Evolutionary conservation across 768 basidiomycete species (phyloP).

Genomic region (Rickenella mellea): DNA sequence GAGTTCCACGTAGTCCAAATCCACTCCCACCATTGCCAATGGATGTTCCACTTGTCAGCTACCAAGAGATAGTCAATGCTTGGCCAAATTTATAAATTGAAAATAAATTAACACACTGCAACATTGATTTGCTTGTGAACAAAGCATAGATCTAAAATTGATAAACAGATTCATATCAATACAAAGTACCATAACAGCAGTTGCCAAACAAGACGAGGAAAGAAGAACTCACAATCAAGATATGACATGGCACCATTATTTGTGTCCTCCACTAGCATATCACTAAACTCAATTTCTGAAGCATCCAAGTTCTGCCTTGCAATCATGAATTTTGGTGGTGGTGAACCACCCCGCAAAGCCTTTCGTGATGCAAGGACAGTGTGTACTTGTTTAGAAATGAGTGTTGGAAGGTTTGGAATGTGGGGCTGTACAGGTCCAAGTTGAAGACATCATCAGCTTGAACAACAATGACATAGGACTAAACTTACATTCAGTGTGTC

Average conservation of each 20-base stretch:
- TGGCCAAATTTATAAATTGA: background rate
- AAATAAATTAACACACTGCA: conserved; percentile 17
- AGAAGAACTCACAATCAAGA: conserved; percentile 60
- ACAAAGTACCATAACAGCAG: background rate
- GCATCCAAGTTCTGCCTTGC: conserved; percentile 92
- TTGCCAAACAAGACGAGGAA: background rate
- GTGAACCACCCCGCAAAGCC: conserved; percentile 39
- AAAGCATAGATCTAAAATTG: conserved; percentile 22
- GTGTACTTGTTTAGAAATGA: conserved; percentile 73
- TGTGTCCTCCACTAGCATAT: conserved; percentile 94
- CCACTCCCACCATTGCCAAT: background rate
- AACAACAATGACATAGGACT: background rate
- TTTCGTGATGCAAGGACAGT: conserved; percentile 73
- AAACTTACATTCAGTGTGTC: conserved; percentile 58
- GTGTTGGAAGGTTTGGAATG: conserved; percentile 63
- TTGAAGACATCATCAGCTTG: background rate
- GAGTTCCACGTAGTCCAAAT: background rate
- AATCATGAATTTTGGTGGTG: conserved; percentile 53
- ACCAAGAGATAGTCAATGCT: background rate
- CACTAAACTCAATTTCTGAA: conserved; percentile 89
- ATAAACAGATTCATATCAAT: background rate
- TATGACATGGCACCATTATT: conserved; percentile 95
- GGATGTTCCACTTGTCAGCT: background rate
- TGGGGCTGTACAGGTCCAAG: conserved; percentile 35
- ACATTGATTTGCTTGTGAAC: conserved; percentile 29